A percentile compares a stretch with the other conserved stretches of the same genome.
Conservation (phyloP, 2,329 filamentous ascomycete genomes). For the Fusarium chuoi region DNA sequence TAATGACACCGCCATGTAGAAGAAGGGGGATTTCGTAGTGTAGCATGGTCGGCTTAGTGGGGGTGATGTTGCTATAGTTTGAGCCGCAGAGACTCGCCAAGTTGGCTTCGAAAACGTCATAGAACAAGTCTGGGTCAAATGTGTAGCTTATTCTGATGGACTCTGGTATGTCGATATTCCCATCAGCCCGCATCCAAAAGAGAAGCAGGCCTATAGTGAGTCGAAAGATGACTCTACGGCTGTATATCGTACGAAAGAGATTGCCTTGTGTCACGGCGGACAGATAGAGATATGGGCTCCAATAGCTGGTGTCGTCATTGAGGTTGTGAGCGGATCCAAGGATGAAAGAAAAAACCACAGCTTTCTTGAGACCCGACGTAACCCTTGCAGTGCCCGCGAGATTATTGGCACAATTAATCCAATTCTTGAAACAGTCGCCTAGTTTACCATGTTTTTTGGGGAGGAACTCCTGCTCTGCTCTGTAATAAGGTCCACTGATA, state of each 20-base stretch:
- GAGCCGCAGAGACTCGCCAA: background rate
- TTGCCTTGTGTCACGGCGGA: background rate
- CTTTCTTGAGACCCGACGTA: background rate
- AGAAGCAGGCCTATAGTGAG: background rate
- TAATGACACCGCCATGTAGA: background rate
- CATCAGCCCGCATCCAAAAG: background rate
- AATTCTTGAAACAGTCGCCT: background rate
- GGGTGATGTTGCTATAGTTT: too few species aligned
- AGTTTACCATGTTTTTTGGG: background rate
- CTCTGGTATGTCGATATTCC: background rate
- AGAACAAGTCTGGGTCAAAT: fast-evolving
- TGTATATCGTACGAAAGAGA: background rate
- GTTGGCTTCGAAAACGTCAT: background rate
- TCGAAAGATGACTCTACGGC: background rate
- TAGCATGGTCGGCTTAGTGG: too few species aligned
- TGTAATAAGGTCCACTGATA: background rate
- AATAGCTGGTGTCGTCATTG: background rate
- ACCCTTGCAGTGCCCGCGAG: background rate
- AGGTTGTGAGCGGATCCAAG: background rate
- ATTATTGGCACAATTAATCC: background rate
- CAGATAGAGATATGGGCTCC: background rate
- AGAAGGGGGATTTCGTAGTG: too few species aligned
- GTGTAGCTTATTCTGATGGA: background rate
- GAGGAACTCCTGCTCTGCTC: too few species aligned
- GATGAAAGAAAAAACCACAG: background rate